phyloP scores from a whole-genome alignment of 441 rosid species.

The Populus trichocarpa region DNA sequence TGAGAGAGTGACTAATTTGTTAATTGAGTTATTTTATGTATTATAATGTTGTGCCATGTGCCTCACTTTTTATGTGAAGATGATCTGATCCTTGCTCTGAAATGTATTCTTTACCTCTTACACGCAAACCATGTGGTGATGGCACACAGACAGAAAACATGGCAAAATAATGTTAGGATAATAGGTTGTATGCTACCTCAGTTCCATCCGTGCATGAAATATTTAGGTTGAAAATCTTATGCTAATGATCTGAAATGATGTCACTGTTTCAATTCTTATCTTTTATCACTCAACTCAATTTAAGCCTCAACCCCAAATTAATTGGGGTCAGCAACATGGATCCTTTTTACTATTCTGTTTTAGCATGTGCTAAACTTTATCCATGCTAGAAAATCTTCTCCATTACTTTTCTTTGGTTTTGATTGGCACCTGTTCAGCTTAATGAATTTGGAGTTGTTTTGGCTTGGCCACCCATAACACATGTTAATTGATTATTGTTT shows the following conservation, averaged over 20 bases:
- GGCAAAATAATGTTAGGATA: background rate
- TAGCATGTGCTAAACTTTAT: background rate
- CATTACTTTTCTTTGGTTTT: background rate
- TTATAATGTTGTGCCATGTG: background rate
- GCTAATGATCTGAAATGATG: background rate
- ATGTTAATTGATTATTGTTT: conserved; percentile 3
- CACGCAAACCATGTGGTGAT: background rate
- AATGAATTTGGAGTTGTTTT: background rate
- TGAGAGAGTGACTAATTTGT: too few relatives aligned
- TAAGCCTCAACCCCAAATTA: background rate
- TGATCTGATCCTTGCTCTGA: background rate
- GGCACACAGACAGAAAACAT: background rate
- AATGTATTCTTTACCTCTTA: background rate
- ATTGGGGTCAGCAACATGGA: background rate
- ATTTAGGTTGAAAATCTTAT: background rate
- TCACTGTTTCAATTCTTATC: background rate
- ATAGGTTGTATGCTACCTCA: background rate
- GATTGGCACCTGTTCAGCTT: conserved; percentile 1
- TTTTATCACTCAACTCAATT: background rate
- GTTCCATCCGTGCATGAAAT: background rate
- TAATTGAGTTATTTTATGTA: background rate
- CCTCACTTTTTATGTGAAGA: background rate
- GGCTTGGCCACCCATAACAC: background rate
- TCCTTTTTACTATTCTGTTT: background rate
- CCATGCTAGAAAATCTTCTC: background rate